Conservation (phyloP, 192 early-diverging fungal genomes). For the Linnemannia elongata region DNA sequence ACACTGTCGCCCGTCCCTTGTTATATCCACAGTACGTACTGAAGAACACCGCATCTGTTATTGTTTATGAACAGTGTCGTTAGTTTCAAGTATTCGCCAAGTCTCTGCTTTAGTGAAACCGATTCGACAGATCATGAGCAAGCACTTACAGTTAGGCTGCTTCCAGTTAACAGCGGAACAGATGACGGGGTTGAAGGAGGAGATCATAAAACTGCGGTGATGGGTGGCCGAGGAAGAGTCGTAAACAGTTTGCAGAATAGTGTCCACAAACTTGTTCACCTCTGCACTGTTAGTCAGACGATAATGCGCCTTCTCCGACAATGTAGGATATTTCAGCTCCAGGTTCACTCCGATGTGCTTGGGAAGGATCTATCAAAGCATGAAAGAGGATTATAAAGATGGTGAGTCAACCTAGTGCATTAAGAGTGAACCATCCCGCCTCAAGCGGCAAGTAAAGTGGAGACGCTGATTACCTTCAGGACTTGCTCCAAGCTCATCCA, state of each 20-base stretch:
- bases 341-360: constrained; percentile 84
- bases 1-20: constrained; percentile 10
- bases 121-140: not conserved
- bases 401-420: not conserved
- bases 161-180: constrained; percentile 99
- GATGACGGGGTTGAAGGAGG: constrained; percentile 90
- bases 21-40: constrained; percentile 85
- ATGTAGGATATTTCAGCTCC: constrained; percentile 91
- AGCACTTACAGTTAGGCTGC: constrained; percentile 93
- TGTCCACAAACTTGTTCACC: constrained; percentile 90
- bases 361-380: constrained; percentile 69
- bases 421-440: not conserved
- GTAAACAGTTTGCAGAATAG: constrained; percentile 89
- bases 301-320: constrained; percentile 65
- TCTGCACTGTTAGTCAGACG: constrained; percentile 73
- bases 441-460: not conserved
- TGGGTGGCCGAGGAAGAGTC: constrained; percentile 69
- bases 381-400: not conserved
- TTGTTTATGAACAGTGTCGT: not conserved
- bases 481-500: constrained; percentile 79
- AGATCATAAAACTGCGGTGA: constrained; percentile 76
- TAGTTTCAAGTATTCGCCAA: too few relatives aligned
- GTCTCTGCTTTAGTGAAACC: not conserved
- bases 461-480: constrained; percentile 67
- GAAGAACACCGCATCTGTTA: constrained; percentile 90